Percentiles rank a stretch among this genome's conserved stretches.
phyloP scores from a whole-genome alignment of 2,329 filamentous ascomycete species.

The Stemphylium vesicarium region DNA sequence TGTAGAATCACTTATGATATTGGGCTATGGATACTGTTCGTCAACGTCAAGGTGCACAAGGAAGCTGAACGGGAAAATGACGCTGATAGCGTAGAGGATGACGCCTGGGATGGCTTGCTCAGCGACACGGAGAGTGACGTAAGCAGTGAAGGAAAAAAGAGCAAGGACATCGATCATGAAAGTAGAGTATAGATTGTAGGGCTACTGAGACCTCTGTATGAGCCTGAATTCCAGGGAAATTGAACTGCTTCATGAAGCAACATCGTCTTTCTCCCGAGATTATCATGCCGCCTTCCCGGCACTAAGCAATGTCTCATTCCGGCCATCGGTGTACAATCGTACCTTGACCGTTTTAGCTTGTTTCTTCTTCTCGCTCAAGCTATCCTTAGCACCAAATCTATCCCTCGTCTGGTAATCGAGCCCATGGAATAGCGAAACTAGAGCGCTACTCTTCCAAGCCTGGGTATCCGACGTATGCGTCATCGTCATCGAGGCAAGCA shows the following conservation, averaged over 20 bases:
- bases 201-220: neutral
- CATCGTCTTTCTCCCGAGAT: neutral
- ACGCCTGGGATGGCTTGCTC: constrained; percentile 40
- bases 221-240: neutral
- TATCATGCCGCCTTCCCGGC: constrained; percentile 7
- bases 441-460: constrained; percentile 22
- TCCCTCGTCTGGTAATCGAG: constrained; percentile 16
- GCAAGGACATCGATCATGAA: constrained; percentile 30
- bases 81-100: constrained; percentile 32
- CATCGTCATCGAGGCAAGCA: constrained; percentile 16
- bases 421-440: constrained; percentile 18
- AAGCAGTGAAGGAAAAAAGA: constrained; percentile 27
- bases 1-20: constrained; percentile 48
- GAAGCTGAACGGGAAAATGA: constrained; percentile 24
- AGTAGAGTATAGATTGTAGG: constrained; percentile 12
- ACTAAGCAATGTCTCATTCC: constrained; percentile 14
- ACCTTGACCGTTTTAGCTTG: constrained; percentile 16
- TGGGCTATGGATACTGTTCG: constrained; percentile 47
- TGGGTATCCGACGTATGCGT: constrained; percentile 17
- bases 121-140: constrained; percentile 37
- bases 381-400: constrained; percentile 11
- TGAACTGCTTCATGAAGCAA: neutral
- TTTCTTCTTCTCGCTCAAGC: constrained; percentile 13
- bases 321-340: constrained; percentile 5
- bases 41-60: constrained; percentile 43